Evolutionary conservation across 257 asterid genomes (phyloP).

Genomic region (Plectranthus barbatus): DNA sequence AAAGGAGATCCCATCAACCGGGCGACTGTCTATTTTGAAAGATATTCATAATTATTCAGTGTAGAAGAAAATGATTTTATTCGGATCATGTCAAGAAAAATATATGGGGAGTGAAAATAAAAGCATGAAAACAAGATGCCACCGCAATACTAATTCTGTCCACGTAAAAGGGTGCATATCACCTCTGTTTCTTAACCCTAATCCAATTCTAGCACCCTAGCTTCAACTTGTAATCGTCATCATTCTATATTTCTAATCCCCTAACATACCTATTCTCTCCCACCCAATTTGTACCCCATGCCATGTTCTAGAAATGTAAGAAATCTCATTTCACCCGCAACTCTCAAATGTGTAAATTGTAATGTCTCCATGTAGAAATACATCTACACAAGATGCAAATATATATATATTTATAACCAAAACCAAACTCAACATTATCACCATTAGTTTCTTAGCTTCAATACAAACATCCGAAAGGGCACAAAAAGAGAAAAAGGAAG

Average conservation of each 20-base stretch:
- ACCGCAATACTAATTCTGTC: slow-evolving; percentile 30
- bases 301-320: too few species aligned
- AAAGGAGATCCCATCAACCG: neutral
- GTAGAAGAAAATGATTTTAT: slow-evolving; percentile 15
- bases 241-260: slow-evolving; percentile 14
- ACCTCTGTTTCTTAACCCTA: slow-evolving; percentile 17
- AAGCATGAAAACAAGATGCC: slow-evolving; percentile 12
- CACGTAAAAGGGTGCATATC: slow-evolving; percentile 32
- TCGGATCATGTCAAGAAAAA: slow-evolving; percentile 36
- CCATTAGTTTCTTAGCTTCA: too few species aligned
- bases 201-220: slow-evolving; percentile 15
- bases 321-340: too few species aligned
- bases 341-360: too few species aligned
- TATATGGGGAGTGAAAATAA: slow-evolving; percentile 1
- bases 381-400: too few species aligned
- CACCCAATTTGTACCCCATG: too few species aligned
- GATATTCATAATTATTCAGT: slow-evolving; percentile 12
- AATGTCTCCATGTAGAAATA: too few species aligned
- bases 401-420: neutral
- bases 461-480: neutral
- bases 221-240: slow-evolving; percentile 4
- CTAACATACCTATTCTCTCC: neutral
- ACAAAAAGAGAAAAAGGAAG: neutral
- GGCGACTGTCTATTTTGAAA: neutral
- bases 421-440: neutral